Base-by-base conservation (phyloP, 192 early-diverging fungal species). In the Coemansia sp. region DNA sequence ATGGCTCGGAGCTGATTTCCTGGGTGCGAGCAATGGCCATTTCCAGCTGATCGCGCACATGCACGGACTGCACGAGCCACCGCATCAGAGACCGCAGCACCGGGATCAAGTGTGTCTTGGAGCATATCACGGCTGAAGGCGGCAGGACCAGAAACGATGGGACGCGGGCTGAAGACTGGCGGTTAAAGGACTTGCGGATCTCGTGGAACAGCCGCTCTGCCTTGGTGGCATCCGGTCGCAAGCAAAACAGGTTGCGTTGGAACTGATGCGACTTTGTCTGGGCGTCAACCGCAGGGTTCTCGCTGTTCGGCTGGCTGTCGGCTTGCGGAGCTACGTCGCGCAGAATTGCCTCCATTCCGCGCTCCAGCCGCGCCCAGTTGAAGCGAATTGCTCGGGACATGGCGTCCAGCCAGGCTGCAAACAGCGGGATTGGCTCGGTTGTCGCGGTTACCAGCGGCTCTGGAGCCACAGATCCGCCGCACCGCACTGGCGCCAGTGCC, bases 41-140 rank as follows among this genome's bases (percentile, higher is more conserved):
- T 31, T 69, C 73, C 3, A 77, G 62, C 59, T 62, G 55, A 19
- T 77, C 73, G 18, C 57, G 55, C 13, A 77, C 59, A 52, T 77
- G 62, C 20, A 77, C 73, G 0, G 73, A 70, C 18, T 59, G 54
- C 41, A 70, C 59, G 7, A 77, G 57, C 73, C 73, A 77, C 19
- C 62, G 61, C 73, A 77, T 77, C 46, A 77, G 41, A 45, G 73
- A 77, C 41, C 73, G 63, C 50, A 77, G 21, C 26, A 70, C 54
- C 1, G 63, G 37, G 8, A 77, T 56, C 48, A 77, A 48, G 23
- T 77, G 73, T 20, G 65, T 10, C 5, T 45, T 26, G 7, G 67
- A 37, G 49, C 73, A 77, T 48, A 77, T 10, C 20, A 77, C 15
- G 0, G 62, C 73, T 1, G 73, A 54, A 0, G 73, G 73, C 49